Evolutionary conservation across 2,329 filamentous ascomycete species (phyloP), one percentile per base, ranked within the genome.

Genomic region (Basipetospora chlamydospora): DNA sequence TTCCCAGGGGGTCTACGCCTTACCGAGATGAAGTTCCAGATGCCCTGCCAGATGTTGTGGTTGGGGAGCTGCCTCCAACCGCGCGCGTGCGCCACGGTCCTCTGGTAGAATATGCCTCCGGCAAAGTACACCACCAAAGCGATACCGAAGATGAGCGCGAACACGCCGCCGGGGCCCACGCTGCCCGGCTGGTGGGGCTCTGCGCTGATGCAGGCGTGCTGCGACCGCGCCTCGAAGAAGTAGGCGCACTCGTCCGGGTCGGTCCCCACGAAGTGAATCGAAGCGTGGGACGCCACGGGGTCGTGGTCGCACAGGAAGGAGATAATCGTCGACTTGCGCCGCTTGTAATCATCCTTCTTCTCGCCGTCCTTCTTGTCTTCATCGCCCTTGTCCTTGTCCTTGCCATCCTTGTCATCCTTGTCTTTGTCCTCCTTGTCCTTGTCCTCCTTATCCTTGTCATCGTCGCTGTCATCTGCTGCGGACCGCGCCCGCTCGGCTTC

Each of bases 1-100:
- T n/a, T n/a, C n/a, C n/a, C n/a, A n/a, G n/a, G n/a, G n/a, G n/a
- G n/a, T n/a, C n/a, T n/a, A n/a, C n/a, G n/a, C n/a, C 71, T 64
- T 71, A 90, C 88, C 66, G 71, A 80, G 49, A 94, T 60, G 54
- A 94, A 93, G 47, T 70, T 76, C 60, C 82, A 77, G 43, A 95
- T 82, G 38, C 85, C 80, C 21, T 84, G 77, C 90, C 90, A 98
- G 47, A 95, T 71, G 47, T 73, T 77, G 61, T 90, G 95, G 60
- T 98, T 96, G 37, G 90, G 90, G 47, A 95, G 63, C 57, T 98
- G 90, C 47, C 83, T 75, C 90, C 88, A 96, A 33, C 90, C 90
- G 43, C 90, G 72, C 48, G 93, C 86, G 55, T 98, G 84, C 59
- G 87, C 80, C 40, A 98, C 87, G 22, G 85, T 92, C 41, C 90